These are phyloP conservation scores for Ophiognomonia clavigignenti-juglandacearum DNA, from an alignment of 2,329 filamentous ascomycete species.

Conservation along the genomic window DNA sequence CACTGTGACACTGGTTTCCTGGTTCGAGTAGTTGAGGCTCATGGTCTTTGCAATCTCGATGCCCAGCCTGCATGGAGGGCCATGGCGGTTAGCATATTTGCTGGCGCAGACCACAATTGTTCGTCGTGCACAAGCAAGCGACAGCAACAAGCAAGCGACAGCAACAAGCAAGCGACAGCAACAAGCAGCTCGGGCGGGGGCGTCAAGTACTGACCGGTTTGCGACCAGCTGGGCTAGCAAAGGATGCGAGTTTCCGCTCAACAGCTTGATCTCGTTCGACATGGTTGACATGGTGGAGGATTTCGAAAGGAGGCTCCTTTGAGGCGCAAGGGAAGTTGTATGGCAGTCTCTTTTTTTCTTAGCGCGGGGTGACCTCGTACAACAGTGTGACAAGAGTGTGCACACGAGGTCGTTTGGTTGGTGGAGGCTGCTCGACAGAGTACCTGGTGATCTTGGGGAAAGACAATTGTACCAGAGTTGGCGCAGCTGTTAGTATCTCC, in stretches of 20 bases:
- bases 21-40: conserved; percentile 80
- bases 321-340: conserved; percentile 1
- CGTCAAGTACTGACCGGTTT: conserved; percentile 35
- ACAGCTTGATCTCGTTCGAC: conserved; percentile 50
- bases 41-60: conserved; percentile 76
- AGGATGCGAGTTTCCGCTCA: conserved; percentile 33
- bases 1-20: conserved; percentile 86
- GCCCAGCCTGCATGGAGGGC: conserved; percentile 51
- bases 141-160: too few species aligned
- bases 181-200: too few species aligned
- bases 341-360: too few species aligned
- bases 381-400: too few species aligned
- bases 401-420: conserved; percentile 9
- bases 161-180: too few species aligned
- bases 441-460: too few species aligned
- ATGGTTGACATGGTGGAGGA: conserved; percentile 25
- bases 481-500: too few species aligned
- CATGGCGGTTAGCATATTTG: background rate
- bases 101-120: too few species aligned
- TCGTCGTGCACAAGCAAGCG: too few species aligned
- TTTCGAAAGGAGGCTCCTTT: background rate
- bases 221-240: conserved; percentile 28
- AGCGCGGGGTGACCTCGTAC: conserved; percentile 14
- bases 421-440: background rate
- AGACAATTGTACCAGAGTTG: too few species aligned